Evolutionary conservation across 139 green algal genomes (phyloP), one percentile per base, ranked within the genome.

Genomic region (Microglena sp.): DNA sequence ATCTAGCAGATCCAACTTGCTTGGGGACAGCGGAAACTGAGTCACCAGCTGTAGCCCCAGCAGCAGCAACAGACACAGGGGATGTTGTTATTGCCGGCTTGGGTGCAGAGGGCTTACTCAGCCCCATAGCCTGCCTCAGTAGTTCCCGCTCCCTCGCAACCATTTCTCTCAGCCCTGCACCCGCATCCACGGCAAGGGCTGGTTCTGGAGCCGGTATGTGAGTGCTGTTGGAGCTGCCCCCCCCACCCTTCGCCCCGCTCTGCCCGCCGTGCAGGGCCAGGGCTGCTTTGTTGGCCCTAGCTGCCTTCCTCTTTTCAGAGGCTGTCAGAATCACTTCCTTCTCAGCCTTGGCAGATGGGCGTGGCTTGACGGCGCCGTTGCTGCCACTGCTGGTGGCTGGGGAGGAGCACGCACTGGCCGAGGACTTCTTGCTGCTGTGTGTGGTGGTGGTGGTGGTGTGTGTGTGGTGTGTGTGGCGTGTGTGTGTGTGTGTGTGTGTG

Each of bases 121-220:
- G 55, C 0, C 72, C 72, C 55, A 70, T 18, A 55, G 71, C 45
- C 72, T 78, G 72, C 34, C 72, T 33, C 43, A 78, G 56, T 29
- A 31, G 33, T 62, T 78, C 72, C 15, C 72, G 60, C 55, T 78
- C 72, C 45, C 4, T 1, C 1, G 60, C 26, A 8, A 78, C 64
- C 64, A 72, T 71, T 53, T 71, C 55, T 21, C 50, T 55, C 45
- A 74, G 50, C 28, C 66, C 66, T n/a, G 72, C 61, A 1, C 71
- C 72, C 21, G 72, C 72, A 31, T 78, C 72, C 2, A 71, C 29
- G 0, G 72, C 72, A 18, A 74, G 32, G 2, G 40, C 54, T 3
- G 71, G 60, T 61, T 77, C 71, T 44, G 45, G n/a, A 1, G 40
- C 8, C 4, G 55, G 1, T 26, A 40, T 28, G 30, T 28, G 30